These are phyloP conservation scores for Boletus pseudopeckii DNA, from an alignment of 768 basidiomycete genomes.

Conservation along the genomic window DNA sequence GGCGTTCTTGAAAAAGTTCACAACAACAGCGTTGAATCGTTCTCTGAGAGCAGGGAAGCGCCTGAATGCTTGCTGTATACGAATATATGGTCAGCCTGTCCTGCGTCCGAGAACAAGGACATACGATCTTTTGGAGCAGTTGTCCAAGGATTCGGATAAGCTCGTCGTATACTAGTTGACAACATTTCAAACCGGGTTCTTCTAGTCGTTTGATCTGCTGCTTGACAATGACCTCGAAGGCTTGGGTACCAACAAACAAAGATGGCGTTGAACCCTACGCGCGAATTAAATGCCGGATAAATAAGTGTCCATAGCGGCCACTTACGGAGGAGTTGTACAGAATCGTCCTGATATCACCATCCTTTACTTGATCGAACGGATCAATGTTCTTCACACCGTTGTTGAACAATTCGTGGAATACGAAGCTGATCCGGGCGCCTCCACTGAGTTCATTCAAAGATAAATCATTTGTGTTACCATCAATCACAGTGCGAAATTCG, in stretches of 20 bases:
- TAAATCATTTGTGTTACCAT: constrained; percentile 95
- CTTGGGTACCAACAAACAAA: constrained; percentile 93
- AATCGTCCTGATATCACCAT: constrained; percentile 94
- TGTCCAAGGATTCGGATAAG: constrained; percentile 94
- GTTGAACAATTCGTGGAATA: constrained; percentile 98
- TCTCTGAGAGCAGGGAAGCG: constrained; percentile 96
- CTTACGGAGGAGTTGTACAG: constrained; percentile 96
- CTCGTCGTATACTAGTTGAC: constrained; percentile 94
- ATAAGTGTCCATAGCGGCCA: constrained; percentile 11
- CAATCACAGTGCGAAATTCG: constrained; percentile 95
- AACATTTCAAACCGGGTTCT: constrained; percentile 91
- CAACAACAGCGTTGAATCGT: constrained; percentile 92
- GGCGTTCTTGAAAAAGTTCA: constrained; percentile 92
- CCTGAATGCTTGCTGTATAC: constrained; percentile 83
- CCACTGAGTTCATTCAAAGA: constrained; percentile 96
- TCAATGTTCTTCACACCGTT: constrained; percentile 94
- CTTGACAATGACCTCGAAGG: constrained; percentile 98
- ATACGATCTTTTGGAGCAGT: constrained; percentile 82
- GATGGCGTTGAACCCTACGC: constrained; percentile 89
- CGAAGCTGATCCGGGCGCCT: constrained; percentile 97
- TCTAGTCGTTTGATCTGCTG: constrained; percentile 97
- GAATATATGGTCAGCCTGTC: constrained; percentile 1
- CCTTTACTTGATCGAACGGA: constrained; percentile 98
- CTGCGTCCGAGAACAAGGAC: constrained; percentile 23
- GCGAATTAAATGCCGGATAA: background rate